phyloP scores from a whole-genome alignment of 345 rosid species.

The Eucalyptus tenuipes region DNA sequence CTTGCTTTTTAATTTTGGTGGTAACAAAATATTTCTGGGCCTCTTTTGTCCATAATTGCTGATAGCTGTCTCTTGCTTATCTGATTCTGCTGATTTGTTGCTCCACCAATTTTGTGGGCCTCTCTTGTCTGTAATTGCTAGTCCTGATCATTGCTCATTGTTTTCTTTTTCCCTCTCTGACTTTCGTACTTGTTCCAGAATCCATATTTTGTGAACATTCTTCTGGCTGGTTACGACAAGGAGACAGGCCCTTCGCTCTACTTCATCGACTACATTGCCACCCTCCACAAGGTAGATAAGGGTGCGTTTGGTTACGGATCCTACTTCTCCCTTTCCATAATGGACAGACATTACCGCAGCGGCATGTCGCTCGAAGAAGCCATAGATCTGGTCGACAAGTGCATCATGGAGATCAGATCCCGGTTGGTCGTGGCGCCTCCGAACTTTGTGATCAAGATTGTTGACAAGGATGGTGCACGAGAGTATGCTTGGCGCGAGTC shows the following conservation, averaged over 20 bases:
- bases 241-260: conserved; percentile 89
- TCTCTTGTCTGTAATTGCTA: background rate
- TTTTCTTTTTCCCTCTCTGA: background rate
- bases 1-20: background rate
- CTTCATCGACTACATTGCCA: conserved; percentile 93
- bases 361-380: conserved; percentile 92
- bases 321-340: conserved; percentile 74
- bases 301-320: conserved; percentile 97
- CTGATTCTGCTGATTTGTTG: background rate
- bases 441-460: conserved; percentile 91
- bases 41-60: background rate
- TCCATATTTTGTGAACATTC: conserved; percentile 82
- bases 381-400: conserved; percentile 66
- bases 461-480: conserved; percentile 87
- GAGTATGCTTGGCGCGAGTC: conserved; percentile 81
- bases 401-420: conserved; percentile 83
- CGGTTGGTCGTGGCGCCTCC: conserved; percentile 93
- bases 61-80: background rate
- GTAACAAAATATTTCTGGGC: background rate
- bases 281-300: conserved; percentile 93
- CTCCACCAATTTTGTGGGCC: background rate
- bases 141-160: background rate
- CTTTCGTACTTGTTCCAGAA: conserved; percentile 27
- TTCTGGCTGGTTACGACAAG: conserved; percentile 90
- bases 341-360: conserved; percentile 92